Conservation (phyloP, 1,284 basidiomycete genomes). For the Ceratobasidium papillatum region DNA sequence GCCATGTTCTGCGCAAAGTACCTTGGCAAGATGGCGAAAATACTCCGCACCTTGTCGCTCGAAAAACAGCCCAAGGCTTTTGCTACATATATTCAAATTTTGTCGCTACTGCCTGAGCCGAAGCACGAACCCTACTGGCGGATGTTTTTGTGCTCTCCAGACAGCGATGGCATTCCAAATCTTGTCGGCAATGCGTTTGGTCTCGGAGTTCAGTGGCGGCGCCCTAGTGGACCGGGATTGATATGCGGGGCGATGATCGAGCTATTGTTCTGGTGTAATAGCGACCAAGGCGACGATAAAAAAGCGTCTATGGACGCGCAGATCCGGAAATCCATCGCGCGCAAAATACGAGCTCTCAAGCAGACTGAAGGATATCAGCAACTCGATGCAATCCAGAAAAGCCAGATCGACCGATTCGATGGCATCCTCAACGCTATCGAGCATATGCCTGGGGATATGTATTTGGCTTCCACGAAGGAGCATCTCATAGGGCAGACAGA, state of each 20-base stretch:
- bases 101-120: slow-evolving; percentile 19
- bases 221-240: slow-evolving; percentile 21
- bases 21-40: slow-evolving; percentile 4
- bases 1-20: slow-evolving; percentile 14
- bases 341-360: slow-evolving; percentile 9
- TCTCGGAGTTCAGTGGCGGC: slow-evolving; percentile 14
- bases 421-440: slow-evolving; percentile 18
- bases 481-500: neutral
- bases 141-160: slow-evolving; percentile 9
- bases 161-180: slow-evolving; percentile 7
- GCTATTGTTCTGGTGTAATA: slow-evolving; percentile 27
- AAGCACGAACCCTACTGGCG: slow-evolving; percentile 9
- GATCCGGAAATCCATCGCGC: neutral
- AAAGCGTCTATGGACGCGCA: slow-evolving; percentile 18
- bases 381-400: neutral
- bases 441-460: slow-evolving; percentile 6
- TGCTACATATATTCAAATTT: slow-evolving; percentile 22
- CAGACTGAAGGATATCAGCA: neutral
- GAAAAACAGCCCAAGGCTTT: slow-evolving; percentile 29
- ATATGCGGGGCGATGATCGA: slow-evolving; percentile 28
- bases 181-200: slow-evolving; percentile 18
- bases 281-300: slow-evolving; percentile 19
- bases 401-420: slow-evolving; percentile 16
- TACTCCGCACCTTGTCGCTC: neutral
- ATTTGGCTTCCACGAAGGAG: neutral